Evolutionary conservation across 768 basidiomycete genomes (phyloP).

Genomic region (Psilocybe sp.): DNA sequence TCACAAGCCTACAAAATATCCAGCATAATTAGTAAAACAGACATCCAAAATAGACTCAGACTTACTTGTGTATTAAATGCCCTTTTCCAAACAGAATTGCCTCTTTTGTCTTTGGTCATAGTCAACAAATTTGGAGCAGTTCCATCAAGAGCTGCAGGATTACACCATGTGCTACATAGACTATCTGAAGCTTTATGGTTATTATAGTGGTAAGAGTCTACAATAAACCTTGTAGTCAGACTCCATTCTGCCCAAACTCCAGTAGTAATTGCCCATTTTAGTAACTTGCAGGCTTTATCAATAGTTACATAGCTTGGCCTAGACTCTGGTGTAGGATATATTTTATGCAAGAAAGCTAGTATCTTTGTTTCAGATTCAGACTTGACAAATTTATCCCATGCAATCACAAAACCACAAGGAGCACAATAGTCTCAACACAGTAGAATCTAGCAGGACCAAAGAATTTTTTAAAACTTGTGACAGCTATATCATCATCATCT

Average conservation of each 20-base stretch:
- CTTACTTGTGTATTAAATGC: no score
- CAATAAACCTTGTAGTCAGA: slow-evolving; percentile 26
- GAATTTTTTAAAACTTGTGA: slow-evolving; percentile 11
- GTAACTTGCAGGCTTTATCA: slow-evolving; percentile 20
- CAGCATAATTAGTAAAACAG: no score
- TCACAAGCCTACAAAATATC: no score
- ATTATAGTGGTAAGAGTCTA: no score
- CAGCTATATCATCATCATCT: slow-evolving; percentile 1
- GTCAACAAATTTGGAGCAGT: no score
- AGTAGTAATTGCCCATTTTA: slow-evolving; percentile 8
- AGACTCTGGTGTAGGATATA: slow-evolving; percentile 16
- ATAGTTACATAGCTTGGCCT: no score
- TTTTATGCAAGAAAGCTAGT: slow-evolving; percentile 14
- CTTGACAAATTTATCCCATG: slow-evolving; percentile 27
- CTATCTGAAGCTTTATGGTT: no score
- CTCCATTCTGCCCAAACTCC: slow-evolving; percentile 11
- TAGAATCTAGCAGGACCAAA: slow-evolving; percentile 17
- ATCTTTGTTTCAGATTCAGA: slow-evolving; percentile 24
- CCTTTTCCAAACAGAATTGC: no score
- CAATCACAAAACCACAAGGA: slow-evolving; percentile 24
- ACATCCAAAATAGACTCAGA: no score
- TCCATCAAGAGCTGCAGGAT: no score
- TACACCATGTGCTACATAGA: no score
- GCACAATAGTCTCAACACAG: slow-evolving; percentile 29
- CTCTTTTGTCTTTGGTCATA: no score